These are phyloP conservation scores for Psilocybe cyanescens DNA, from an alignment of 768 basidiomycete genomes.

Conservation along the genomic window DNA sequence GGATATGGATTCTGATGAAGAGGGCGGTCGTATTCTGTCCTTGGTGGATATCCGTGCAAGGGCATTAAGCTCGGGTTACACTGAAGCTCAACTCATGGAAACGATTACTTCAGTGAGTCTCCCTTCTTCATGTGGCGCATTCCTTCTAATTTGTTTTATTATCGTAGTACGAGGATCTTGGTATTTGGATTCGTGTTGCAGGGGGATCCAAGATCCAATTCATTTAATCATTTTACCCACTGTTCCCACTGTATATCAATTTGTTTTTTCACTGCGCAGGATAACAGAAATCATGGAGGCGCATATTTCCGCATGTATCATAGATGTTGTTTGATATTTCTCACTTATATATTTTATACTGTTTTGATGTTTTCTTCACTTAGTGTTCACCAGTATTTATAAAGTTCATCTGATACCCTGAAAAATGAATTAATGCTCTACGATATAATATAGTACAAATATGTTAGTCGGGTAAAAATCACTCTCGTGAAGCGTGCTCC, in stretches of 20 bases:
- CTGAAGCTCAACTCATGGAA: constrained; percentile 88
- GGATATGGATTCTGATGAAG: constrained; percentile 71
- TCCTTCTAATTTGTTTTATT: constrained; percentile 16
- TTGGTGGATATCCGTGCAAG: constrained; percentile 90
- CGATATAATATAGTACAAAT: constrained; percentile 16
- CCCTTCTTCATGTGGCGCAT: constrained; percentile 3
- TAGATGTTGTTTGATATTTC: neutral
- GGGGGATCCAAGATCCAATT: constrained; percentile 84
- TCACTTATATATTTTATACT: constrained; percentile 2
- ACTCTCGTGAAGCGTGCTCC: constrained; percentile 61
- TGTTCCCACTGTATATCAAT: constrained; percentile 2
- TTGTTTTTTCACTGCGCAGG: constrained; percentile 6
- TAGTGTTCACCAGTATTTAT: constrained; percentile 9
- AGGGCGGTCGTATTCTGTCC: constrained; percentile 73
- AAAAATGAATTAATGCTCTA: constrained; percentile 14
- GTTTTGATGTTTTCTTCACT: constrained; percentile 4
- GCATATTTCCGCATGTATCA: neutral
- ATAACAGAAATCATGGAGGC: neutral
- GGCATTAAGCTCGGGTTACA: constrained; percentile 86
- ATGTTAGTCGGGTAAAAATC: constrained; percentile 15
- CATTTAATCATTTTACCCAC: constrained; percentile 32
- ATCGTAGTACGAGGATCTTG: constrained; percentile 82
- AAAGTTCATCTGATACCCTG: neutral
- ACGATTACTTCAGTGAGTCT: constrained; percentile 75
- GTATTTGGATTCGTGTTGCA: constrained; percentile 82